A percentile compares a stretch with the other conserved stretches of the same genome.
Conservation (phyloP, 441 rosid species). For the Croton laevigatus region DNA sequence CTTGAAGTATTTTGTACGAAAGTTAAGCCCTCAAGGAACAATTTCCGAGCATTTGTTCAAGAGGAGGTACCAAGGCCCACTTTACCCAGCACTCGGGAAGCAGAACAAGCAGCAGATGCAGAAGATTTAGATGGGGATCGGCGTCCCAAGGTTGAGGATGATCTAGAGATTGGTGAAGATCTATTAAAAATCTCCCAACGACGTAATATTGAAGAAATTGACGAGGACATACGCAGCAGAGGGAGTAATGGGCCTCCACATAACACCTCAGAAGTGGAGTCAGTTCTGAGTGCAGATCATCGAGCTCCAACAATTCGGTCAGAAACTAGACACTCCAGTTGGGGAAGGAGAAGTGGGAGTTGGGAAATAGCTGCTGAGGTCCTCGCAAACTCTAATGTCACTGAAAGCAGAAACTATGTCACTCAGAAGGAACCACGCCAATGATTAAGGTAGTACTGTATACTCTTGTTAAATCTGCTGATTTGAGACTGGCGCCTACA, state of each 20-base stretch:
- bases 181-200: constrained; percentile 69
- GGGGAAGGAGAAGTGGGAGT: constrained; percentile 72
- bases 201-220: constrained; percentile 57
- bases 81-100: constrained; percentile 45
- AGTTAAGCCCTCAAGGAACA: constrained; percentile 70
- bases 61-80: constrained; percentile 58
- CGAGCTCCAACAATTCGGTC: constrained; percentile 60
- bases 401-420: constrained; percentile 55
- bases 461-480: neutral
- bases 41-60: constrained; percentile 61
- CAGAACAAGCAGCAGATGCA: constrained; percentile 45
- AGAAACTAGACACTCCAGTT: constrained; percentile 59
- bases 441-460: constrained; percentile 29
- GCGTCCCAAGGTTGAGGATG: constrained; percentile 83
- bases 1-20: constrained; percentile 70
- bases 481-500: neutral
- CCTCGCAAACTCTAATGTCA: constrained; percentile 46
- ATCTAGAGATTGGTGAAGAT: constrained; percentile 77
- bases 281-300: constrained; percentile 47
- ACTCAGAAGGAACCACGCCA: constrained; percentile 43
- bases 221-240: constrained; percentile 59
- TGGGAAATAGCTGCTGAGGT: constrained; percentile 64
- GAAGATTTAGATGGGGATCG: constrained; percentile 39
- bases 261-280: constrained; percentile 46
- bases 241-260: constrained; percentile 57